These are phyloP conservation scores for Dactylorhiza incarnata DNA, from an alignment of 106 monocot genomes.

Conservation along the genomic window DNA sequence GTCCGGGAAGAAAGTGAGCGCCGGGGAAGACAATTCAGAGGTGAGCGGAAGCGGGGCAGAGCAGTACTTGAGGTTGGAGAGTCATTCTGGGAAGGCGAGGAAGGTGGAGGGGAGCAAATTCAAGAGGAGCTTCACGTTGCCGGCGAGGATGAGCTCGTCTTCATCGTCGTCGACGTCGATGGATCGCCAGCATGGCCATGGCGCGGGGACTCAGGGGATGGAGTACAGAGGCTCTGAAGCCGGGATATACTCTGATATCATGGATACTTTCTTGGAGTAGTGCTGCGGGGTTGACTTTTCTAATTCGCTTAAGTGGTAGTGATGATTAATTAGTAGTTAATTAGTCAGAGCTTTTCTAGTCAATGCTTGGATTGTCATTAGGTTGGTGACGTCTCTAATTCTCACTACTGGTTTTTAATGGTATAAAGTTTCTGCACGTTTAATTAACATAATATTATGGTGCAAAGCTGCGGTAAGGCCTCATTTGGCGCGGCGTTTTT, in stretches of 20 bases:
- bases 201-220: slow-evolving; percentile 14
- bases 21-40: background rate
- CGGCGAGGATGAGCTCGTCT: slow-evolving; percentile 46
- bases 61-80: slow-evolving; percentile 42
- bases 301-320: background rate
- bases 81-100: slow-evolving; percentile 19
- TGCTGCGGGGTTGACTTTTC: background rate
- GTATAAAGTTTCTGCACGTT: background rate
- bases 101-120: slow-evolving; percentile 49
- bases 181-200: no score
- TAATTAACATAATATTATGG: background rate
- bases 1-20: background rate
- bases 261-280: slow-evolving; percentile 70
- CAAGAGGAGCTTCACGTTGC: slow-evolving; percentile 80
- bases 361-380: background rate
- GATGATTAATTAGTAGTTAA: background rate
- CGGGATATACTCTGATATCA: slow-evolving; percentile 61
- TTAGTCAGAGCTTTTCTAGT: background rate
- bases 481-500: no score
- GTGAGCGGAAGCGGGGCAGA: slow-evolving; percentile 12
- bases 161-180: slow-evolving; percentile 13
- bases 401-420: slow-evolving; percentile 2
- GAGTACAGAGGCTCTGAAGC: slow-evolving; percentile 43
- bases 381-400: slow-evolving; percentile 1
- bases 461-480: no score